These are phyloP conservation scores for Phaeophleospora eucalypticola DNA, from an alignment of 2,329 filamentous ascomycete species.

Conservation along the genomic window DNA sequence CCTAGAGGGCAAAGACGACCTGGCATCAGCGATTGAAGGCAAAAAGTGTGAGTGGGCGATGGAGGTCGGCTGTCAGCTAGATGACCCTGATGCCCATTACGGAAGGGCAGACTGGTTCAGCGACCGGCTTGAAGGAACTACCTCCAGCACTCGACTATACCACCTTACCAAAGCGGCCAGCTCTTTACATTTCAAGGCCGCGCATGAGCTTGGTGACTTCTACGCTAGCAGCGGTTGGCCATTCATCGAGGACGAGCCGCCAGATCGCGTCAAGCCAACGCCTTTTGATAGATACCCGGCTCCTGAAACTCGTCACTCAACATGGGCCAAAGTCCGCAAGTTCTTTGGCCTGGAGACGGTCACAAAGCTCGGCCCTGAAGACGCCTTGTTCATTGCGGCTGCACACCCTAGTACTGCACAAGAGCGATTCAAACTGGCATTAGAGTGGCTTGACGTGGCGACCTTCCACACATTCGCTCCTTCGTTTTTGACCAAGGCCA, in stretches of 20 bases:
- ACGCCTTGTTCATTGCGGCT: slow-evolving; percentile 27
- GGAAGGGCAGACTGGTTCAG: slow-evolving; percentile 33
- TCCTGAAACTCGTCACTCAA: neutral
- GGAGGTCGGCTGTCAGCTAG: slow-evolving; percentile 35
- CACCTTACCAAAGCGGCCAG: slow-evolving; percentile 45
- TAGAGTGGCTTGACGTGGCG: slow-evolving; percentile 27
- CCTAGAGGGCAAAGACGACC: slow-evolving; percentile 11
- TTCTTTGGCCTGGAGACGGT: slow-evolving; percentile 8
- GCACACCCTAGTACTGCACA: slow-evolving; percentile 24
- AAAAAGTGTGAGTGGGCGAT: slow-evolving; percentile 32
- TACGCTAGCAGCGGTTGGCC: slow-evolving; percentile 34
- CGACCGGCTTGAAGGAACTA: too few species aligned
- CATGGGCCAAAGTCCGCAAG: neutral
- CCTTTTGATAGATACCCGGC: slow-evolving; percentile 31
- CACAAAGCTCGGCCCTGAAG: slow-evolving; percentile 9
- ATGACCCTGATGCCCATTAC: slow-evolving; percentile 43
- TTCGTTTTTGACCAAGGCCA: slow-evolving; percentile 25
- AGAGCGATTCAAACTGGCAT: slow-evolving; percentile 24
- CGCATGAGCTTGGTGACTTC: slow-evolving; percentile 37
- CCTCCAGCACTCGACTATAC: slow-evolving; percentile 41
- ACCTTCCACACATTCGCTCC: slow-evolving; percentile 23
- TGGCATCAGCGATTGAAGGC: neutral
- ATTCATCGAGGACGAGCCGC: slow-evolving; percentile 33
- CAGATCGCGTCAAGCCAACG: slow-evolving; percentile 31
- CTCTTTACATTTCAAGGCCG: slow-evolving; percentile 37